Conservation (phyloP, 148 eudicot genomes). For the Chenopodium suecicum region DNA sequence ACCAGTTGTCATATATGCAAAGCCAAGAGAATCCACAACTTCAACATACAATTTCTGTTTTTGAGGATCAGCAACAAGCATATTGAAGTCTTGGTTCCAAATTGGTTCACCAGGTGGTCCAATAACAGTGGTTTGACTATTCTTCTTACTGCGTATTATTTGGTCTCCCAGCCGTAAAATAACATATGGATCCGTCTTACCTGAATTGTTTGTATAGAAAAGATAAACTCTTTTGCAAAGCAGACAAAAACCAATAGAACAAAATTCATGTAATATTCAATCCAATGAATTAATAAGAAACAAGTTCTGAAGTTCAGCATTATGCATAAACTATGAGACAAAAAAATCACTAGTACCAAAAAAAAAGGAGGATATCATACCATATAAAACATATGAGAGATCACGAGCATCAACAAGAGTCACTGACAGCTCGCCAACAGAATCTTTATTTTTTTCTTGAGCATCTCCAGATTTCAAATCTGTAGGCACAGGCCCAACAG, state of each 20-base stretch:
- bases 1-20: slow-evolving; percentile 67
- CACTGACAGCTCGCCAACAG: slow-evolving; percentile 90
- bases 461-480: slow-evolving; percentile 64
- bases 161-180: slow-evolving; percentile 84
- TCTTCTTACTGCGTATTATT: slow-evolving; percentile 82
- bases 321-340: too few relatives aligned
- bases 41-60: slow-evolving; percentile 67
- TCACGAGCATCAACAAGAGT: slow-evolving; percentile 96
- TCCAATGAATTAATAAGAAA: neutral
- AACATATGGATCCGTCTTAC: slow-evolving; percentile 95
- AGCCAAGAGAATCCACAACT: slow-evolving; percentile 84
- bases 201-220: slow-evolving; percentile 33
- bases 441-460: slow-evolving; percentile 83
- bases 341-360: too few relatives aligned
- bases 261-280: neutral
- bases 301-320: neutral
- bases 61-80: slow-evolving; percentile 82
- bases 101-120: slow-evolving; percentile 98
- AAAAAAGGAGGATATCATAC: slow-evolving; percentile 32
- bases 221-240: neutral
- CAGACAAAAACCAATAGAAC: neutral
- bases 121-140: slow-evolving; percentile 94
- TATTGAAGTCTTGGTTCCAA: slow-evolving; percentile 97
- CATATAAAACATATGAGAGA: slow-evolving; percentile 69
- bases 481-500: slow-evolving; percentile 71